These are phyloP conservation scores for Pseudocercospora ulei DNA, from an alignment of 2,329 filamentous ascomycete species.

Conservation along the genomic window DNA sequence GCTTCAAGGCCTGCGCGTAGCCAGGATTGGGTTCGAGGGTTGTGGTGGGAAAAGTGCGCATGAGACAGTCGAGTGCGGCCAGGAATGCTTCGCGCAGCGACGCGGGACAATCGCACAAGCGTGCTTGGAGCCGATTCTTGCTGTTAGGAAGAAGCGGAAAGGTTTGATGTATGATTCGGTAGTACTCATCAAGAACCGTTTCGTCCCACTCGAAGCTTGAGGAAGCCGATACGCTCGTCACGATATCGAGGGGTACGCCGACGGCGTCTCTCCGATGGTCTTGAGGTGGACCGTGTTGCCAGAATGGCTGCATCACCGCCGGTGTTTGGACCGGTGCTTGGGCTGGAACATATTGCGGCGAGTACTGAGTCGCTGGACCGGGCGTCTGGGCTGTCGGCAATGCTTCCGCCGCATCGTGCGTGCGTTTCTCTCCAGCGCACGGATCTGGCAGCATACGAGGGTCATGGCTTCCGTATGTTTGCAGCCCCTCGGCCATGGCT, in stretches of 20 bases:
- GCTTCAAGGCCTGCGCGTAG: constrained; percentile 35
- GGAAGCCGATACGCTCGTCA: constrained; percentile 21
- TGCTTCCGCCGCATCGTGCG: constrained; percentile 27
- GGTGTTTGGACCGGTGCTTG: constrained; percentile 10
- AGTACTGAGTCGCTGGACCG: constrained; percentile 15
- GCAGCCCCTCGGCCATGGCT: constrained; percentile 25
- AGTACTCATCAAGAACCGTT: constrained; percentile 45
- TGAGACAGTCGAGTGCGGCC: constrained; percentile 52
- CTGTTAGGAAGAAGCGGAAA: constrained; percentile 56
- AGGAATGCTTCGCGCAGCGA: constrained; percentile 55
- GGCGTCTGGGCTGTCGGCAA: constrained; percentile 20
- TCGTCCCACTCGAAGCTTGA: constrained; percentile 42
- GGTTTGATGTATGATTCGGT: constrained; percentile 54
- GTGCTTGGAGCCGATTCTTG: constrained; percentile 48
- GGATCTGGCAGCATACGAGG: constrained; percentile 23
- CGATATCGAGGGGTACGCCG: constrained; percentile 27
- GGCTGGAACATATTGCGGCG: constrained; percentile 9
- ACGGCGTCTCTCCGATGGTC: constrained; percentile 28
- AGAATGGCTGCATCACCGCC: constrained; percentile 25
- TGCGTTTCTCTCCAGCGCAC: constrained; percentile 30
- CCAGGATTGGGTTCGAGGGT: constrained; percentile 32
- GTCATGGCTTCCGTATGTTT: constrained; percentile 14
- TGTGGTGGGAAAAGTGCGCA: constrained; percentile 46
- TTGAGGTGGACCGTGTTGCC: constrained; percentile 17
- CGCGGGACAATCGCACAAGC: constrained; percentile 49